Percentiles rank a stretch among this genome's conserved stretches.
phyloP scores from a whole-genome alignment of 345 rosid genomes.

The Linum usitatissimum region DNA sequence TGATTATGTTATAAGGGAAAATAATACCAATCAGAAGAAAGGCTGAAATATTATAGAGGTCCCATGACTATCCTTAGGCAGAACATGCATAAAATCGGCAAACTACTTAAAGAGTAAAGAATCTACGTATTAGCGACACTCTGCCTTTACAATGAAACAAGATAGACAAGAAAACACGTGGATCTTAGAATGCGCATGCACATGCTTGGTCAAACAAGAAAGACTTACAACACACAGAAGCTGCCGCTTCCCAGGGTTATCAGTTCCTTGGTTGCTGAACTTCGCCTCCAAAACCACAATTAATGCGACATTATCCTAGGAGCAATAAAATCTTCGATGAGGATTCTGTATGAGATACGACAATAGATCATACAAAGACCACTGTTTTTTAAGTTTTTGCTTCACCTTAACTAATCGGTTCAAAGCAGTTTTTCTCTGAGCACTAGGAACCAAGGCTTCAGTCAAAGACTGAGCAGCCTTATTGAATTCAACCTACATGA shows the following conservation, averaged over 20 bases:
- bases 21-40: too few species aligned
- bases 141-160: background rate
- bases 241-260: slow-evolving; percentile 76
- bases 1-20: too few species aligned
- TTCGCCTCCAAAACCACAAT: slow-evolving; percentile 90
- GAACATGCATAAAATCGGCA: too few species aligned
- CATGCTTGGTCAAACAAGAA: background rate
- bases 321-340: slow-evolving; percentile 14
- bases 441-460: slow-evolving; percentile 66
- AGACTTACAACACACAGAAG: slow-evolving; percentile 86
- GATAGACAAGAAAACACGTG: background rate
- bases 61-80: too few species aligned
- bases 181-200: background rate
- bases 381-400: slow-evolving; percentile 5
- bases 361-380: background rate
- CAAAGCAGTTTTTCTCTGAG: slow-evolving; percentile 83
- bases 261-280: slow-evolving; percentile 77
- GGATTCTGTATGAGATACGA: background rate
- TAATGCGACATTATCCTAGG: slow-evolving; percentile 83
- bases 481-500: slow-evolving; percentile 84
- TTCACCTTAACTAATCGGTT: slow-evolving; percentile 74
- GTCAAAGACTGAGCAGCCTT: slow-evolving; percentile 98
- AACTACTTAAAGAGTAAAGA: too few species aligned
- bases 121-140: too few species aligned
- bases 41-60: too few species aligned